Percentiles rank a stretch among this genome's conserved stretches.
Evolutionary conservation across 208 protist species (phyloP).

Genomic region (Acanthamoeba rhysodes): DNA sequence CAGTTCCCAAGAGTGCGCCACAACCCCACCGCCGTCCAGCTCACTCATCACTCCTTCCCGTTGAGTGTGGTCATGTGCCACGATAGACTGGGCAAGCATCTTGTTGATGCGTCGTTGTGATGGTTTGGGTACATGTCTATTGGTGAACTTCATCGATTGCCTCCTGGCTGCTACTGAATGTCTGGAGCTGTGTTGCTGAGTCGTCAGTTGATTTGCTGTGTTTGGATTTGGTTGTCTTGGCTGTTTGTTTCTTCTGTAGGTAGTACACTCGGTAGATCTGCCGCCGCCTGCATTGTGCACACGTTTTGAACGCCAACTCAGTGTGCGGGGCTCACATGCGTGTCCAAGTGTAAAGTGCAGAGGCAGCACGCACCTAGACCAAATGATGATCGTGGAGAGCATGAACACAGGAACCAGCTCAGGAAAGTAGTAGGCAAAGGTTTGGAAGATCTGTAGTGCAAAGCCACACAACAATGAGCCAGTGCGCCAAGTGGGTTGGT

Average conservation of each 20-base stretch:
- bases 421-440: slow-evolving; percentile 49
- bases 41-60: too few relatives aligned
- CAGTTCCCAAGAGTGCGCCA: too few relatives aligned
- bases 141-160: not conserved
- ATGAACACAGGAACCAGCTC: slow-evolving; percentile 21
- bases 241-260: not conserved
- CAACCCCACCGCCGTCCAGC: too few relatives aligned
- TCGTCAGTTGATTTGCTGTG: not conserved
- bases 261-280: not conserved
- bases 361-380: not conserved
- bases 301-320: too few relatives aligned
- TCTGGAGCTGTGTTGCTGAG: not conserved
- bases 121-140: too few relatives aligned
- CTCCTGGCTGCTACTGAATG: not conserved
- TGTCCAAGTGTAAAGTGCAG: too few relatives aligned
- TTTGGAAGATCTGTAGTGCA: not conserved
- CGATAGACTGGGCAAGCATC: too few relatives aligned
- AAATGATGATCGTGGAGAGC: not conserved
- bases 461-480: not conserved
- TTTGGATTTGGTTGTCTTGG: not conserved
- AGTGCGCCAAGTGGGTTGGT: not conserved
- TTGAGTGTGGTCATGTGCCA: too few relatives aligned
- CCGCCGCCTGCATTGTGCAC: not conserved
- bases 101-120: too few relatives aligned
- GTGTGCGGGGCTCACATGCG: too few relatives aligned